Base-by-base conservation (phyloP, 805 yeast genomes). In the Suhomyces sp. region DNA sequence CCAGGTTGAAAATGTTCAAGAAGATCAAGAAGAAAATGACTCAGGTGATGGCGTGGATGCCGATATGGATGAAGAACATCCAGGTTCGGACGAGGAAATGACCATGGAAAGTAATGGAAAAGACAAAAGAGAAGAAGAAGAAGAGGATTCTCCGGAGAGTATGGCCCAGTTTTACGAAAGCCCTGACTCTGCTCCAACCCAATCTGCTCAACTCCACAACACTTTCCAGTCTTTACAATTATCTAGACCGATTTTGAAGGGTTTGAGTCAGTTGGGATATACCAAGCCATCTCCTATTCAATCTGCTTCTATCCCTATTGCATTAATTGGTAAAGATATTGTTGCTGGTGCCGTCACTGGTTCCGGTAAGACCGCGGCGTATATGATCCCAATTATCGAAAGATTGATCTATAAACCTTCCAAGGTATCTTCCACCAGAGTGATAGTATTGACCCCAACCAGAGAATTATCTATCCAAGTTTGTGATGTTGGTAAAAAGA, bases 331-430 rank as follows among this genome's bases (percentile, higher is more conserved):
- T 51, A 91, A 87, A 56, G 99, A 93, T 63, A 79, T 93, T 33
- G 96, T 93, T 51, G 99, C 98, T 12, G 98, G 98, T 70, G 99
- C 99, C 22, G 96, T 87, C 16, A 93, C 99, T 4, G 99, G 99
- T 68, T 91, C 98, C 14, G 99, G 99, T 76, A 93, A 93, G 60
- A 93, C 99, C 16, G 98, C 97, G 2, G 99, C 99, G 1, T 93
- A 88, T 58, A 81, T 93, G 83, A 84, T 93, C 36, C 98, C 98
- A 10, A 87, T 90, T 28, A 78, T 93, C 42, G 98, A 93, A 65
- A 80, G 99, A 64, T 70, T 93, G 22, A 65, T 93, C 19, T 91
- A 82, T 64, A 86, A 93, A 50, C 96, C 98, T 9, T 73, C 86
- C 35, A 85, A 85, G 52, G 65, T 85, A 4, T 83, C 96, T 1